Evolutionary conservation across 805 yeast species (phyloP).

Genomic region (Candida bentonensis): DNA sequence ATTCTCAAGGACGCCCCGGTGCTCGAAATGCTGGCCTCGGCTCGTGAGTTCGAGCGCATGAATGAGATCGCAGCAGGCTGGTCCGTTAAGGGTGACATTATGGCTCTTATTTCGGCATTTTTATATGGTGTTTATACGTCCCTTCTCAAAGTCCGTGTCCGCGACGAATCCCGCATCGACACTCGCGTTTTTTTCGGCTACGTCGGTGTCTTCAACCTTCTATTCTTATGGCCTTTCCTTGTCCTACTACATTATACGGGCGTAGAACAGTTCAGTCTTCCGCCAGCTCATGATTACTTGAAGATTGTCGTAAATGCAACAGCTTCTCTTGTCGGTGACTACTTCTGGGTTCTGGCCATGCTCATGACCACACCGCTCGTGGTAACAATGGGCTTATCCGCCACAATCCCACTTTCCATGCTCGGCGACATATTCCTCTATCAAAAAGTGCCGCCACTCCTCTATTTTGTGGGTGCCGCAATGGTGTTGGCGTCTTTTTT

Average conservation of each 20-base stretch:
- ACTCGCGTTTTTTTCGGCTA: conserved; percentile 88
- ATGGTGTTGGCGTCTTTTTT: conserved; percentile 74
- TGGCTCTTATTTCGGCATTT: conserved; percentile 78
- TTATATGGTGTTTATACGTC: conserved; percentile 88
- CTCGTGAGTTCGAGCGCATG: not conserved
- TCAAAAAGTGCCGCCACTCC: conserved; percentile 40
- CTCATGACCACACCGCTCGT: conserved; percentile 85
- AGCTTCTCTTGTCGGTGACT: conserved; percentile 77
- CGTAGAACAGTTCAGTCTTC: conserved; percentile 60
- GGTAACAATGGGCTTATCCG: conserved; percentile 86
- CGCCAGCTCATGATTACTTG: conserved; percentile 38
- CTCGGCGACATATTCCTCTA: conserved; percentile 72
- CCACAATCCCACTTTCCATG: conserved; percentile 92
- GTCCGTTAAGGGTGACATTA: conserved; percentile 51
- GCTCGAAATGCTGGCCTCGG: not conserved
- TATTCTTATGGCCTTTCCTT: conserved; percentile 73
- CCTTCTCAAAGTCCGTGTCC: conserved; percentile 56
- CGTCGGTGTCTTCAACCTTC: conserved; percentile 72
- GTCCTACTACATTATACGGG: conserved; percentile 48
- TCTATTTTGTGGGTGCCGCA: conserved; percentile 67
- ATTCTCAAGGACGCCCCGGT: conserved; percentile 10
- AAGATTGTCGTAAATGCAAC: conserved; percentile 53
- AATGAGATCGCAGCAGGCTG: conserved; percentile 13
- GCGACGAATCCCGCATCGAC: conserved; percentile 61
- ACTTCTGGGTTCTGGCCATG: conserved; percentile 93